A percentile compares a stretch with the other conserved stretches of the same genome.
Evolutionary conservation across 441 rosid species (phyloP).

Genomic region (Manihot esculenta): DNA sequence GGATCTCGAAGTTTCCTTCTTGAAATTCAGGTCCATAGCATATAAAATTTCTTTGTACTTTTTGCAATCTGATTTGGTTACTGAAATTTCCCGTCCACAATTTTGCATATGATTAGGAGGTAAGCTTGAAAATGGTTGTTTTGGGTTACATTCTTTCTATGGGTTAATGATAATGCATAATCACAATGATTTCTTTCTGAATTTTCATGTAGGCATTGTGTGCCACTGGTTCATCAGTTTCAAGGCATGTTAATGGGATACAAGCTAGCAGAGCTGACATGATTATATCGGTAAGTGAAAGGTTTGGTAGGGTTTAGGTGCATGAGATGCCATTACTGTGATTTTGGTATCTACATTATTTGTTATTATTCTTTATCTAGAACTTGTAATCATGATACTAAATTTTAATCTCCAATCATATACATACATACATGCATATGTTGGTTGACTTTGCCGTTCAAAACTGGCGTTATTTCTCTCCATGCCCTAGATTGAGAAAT

Average conservation of each 20-base stretch:
- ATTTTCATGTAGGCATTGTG: slow-evolving; percentile 66
- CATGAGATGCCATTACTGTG: background rate
- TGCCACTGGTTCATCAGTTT: slow-evolving; percentile 55
- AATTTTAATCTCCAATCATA: background rate
- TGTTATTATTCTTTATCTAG: background rate
- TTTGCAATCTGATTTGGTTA: background rate
- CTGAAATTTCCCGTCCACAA: background rate
- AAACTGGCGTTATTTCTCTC: background rate
- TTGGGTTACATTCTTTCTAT: background rate
- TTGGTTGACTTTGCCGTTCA: background rate
- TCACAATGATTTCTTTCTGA: background rate
- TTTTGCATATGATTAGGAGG: background rate
- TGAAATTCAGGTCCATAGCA: slow-evolving; percentile 64
- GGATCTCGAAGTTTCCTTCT: slow-evolving; percentile 88
- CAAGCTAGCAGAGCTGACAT: slow-evolving; percentile 81
- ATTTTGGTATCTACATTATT: background rate
- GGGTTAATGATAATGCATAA: background rate
- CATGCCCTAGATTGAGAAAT: background rate
- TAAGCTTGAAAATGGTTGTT: background rate
- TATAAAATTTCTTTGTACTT: background rate
- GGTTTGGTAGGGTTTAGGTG: slow-evolving; percentile 8
- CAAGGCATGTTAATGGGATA: slow-evolving; percentile 79
- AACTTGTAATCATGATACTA: background rate
- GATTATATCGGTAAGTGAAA: slow-evolving; percentile 75
- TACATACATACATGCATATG: background rate